A percentile compares a stretch with the other conserved stretches of the same genome.
These are phyloP conservation scores for Calocybe gangraenosa DNA, from an alignment of 768 basidiomycete genomes.

Conservation along the genomic window DNA sequence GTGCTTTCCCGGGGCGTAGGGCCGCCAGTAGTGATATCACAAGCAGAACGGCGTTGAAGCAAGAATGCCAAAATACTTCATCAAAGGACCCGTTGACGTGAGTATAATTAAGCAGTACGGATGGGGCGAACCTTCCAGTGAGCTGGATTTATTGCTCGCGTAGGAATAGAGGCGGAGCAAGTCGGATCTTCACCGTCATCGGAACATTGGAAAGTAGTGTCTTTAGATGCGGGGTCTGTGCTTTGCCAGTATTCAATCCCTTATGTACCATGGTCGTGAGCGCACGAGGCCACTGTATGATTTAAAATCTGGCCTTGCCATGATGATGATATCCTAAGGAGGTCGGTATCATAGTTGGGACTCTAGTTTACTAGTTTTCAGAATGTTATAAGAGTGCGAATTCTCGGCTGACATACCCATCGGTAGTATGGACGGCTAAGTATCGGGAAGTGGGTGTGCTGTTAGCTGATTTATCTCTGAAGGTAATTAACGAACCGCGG, in stretches of 20 bases:
- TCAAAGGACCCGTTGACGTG: background rate
- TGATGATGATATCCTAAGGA: conserved; percentile 51
- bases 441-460: background rate
- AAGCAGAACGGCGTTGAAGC: conserved; percentile 36
- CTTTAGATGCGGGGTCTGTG: conserved; percentile 33
- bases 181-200: conserved; percentile 43
- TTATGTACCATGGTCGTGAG: conserved; percentile 18
- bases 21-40: conserved; percentile 10
- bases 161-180: conserved; percentile 46
- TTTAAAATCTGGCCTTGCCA: too few relatives aligned
- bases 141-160: conserved; percentile 39
- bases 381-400: background rate
- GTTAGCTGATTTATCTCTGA: too few relatives aligned
- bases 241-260: conserved; percentile 52
- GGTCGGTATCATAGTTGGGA: conserved; percentile 47
- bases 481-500: conserved; percentile 33
- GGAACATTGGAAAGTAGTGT: conserved; percentile 38
- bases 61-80: conserved; percentile 35
- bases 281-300: too few relatives aligned
- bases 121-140: conserved; percentile 37
- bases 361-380: conserved; percentile 23
- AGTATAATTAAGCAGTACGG: background rate
- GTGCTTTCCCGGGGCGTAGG: too few relatives aligned
- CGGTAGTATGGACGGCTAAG: conserved; percentile 47
- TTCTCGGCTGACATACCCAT: conserved; percentile 29